phyloP scores from a whole-genome alignment of 2,329 filamentous ascomycete species.

The Alternaria infectoria region DNA sequence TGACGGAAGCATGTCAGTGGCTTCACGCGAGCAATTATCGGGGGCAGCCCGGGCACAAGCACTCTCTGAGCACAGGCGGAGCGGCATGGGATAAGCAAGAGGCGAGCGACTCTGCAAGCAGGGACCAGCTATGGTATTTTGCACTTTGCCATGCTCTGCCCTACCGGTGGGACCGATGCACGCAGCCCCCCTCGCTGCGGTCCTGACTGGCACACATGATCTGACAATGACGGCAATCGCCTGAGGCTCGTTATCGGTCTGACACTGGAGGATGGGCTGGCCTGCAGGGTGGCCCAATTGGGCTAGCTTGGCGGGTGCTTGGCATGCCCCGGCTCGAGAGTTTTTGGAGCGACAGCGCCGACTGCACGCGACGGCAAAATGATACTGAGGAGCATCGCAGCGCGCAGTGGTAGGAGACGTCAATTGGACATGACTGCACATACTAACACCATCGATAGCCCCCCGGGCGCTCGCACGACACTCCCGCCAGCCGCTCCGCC shows the following conservation, averaged over 20 bases:
- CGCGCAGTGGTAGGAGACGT: slow-evolving; percentile 46
- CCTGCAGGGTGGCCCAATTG: background rate
- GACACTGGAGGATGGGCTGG: background rate
- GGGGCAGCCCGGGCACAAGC: slow-evolving; percentile 3
- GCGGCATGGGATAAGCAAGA: slow-evolving; percentile 1
- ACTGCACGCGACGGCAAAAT: slow-evolving; percentile 33
- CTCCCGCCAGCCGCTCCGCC: slow-evolving; percentile 21
- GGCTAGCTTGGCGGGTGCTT: slow-evolving; percentile 4
- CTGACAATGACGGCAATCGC: slow-evolving; percentile 1
- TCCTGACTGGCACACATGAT: background rate
- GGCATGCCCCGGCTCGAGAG: slow-evolving; percentile 5
- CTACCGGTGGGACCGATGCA: slow-evolving; percentile 13
- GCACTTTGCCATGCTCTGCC: slow-evolving; percentile 10
- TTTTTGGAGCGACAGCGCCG: slow-evolving; percentile 4
- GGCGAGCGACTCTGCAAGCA: background rate
- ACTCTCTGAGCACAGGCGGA: background rate
- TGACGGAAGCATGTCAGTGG: slow-evolving; percentile 15
- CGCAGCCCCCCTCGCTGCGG: slow-evolving; percentile 1
- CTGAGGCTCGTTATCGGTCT: background rate
- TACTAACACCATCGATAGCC: slow-evolving; percentile 34
- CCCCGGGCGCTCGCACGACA: slow-evolving; percentile 44
- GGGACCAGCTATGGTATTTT: slow-evolving; percentile 12
- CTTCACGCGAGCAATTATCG: slow-evolving; percentile 5
- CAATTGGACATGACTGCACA: background rate
- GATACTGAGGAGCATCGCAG: slow-evolving; percentile 52